Evolutionary conservation across 257 asterid genomes (phyloP).

Genomic region (Salvia hispanica): DNA sequence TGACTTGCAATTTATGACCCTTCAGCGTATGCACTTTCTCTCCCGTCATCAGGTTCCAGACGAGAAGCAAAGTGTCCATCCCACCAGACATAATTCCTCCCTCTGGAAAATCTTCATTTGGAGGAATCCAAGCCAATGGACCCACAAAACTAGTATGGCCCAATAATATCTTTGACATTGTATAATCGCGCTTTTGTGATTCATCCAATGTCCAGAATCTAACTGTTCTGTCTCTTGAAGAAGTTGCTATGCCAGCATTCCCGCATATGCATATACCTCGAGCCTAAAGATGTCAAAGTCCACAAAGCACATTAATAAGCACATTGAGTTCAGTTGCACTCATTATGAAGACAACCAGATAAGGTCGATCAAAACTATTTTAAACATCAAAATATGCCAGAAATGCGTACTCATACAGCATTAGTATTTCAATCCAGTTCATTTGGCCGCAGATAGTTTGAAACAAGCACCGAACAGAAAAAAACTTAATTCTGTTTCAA

Average conservation of each 20-base stretch:
- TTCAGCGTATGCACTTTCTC: conserved; percentile 66
- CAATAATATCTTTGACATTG: conserved; percentile 66
- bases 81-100: conserved; percentile 96
- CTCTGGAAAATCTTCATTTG: conserved; percentile 75
- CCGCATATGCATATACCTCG: conserved; percentile 94
- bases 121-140: conserved; percentile 87
- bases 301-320: conserved; percentile 7
- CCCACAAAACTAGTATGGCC: conserved; percentile 99
- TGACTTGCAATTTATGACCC: conserved; percentile 83
- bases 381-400: conserved; percentile 6
- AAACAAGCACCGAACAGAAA: background rate
- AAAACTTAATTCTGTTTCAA: conserved; percentile 1
- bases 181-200: conserved; percentile 54
- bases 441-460: conserved; percentile 10
- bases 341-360: conserved; percentile 6
- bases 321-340: background rate
- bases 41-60: conserved; percentile 88
- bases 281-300: conserved; percentile 49
- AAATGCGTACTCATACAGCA: conserved; percentile 3
- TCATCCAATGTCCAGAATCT: conserved; percentile 78
- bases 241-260: conserved; percentile 80
- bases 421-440: conserved; percentile 18
- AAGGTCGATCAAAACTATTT: conserved; percentile 8
- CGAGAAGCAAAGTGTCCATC: conserved; percentile 80
- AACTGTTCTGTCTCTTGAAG: conserved; percentile 88